A percentile compares a stretch with the other conserved stretches of the same genome.
Conservation (phyloP, 1,284 basidiomycete species). For the Trichosporon asahii region DNA sequence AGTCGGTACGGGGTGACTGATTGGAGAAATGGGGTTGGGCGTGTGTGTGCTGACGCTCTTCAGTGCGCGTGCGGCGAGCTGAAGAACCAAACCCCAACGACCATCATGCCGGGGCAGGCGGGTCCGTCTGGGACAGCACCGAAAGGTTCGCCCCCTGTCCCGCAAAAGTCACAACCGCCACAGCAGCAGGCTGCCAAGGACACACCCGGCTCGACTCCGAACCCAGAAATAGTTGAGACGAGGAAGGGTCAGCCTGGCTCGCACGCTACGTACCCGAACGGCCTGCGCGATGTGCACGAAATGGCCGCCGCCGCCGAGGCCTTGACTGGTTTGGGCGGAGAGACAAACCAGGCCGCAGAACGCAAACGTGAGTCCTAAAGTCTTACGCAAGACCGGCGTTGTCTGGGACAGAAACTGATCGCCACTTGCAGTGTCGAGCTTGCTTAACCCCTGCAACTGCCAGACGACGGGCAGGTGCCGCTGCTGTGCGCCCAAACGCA, state of each 20-base stretch:
- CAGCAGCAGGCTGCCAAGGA: not conserved
- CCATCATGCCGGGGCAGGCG: constrained; percentile 14
- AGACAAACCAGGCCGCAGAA: constrained; percentile 33
- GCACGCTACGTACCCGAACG: constrained; percentile 49
- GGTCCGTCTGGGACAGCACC: constrained; percentile 43
- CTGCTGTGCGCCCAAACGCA: constrained; percentile 58
- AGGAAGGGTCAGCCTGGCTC: constrained; percentile 45
- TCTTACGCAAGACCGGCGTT: constrained; percentile 16
- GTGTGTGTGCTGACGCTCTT: constrained; percentile 15
- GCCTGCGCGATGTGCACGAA: constrained; percentile 51
- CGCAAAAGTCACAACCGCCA: not conserved
- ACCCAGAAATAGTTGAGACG: constrained; percentile 29
- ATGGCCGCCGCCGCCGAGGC: constrained; percentile 49
- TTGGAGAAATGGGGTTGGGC: not conserved
- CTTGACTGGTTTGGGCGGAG: constrained; percentile 33
- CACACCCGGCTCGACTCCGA: not conserved
- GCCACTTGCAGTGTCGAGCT: constrained; percentile 30
- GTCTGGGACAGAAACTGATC: constrained; percentile 52
- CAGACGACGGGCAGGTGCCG: constrained; percentile 53
- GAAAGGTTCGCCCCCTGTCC: constrained; percentile 39
- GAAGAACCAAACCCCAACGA: constrained; percentile 23
- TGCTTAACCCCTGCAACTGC: constrained; percentile 53
- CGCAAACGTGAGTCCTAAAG: constrained; percentile 33
- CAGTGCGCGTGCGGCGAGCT: constrained; percentile 44
- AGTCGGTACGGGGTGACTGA: constrained; percentile 19